Evolutionary conservation across 164 flowering plant species (phyloP).

Genomic region (Aristolochia fimbriata): DNA sequence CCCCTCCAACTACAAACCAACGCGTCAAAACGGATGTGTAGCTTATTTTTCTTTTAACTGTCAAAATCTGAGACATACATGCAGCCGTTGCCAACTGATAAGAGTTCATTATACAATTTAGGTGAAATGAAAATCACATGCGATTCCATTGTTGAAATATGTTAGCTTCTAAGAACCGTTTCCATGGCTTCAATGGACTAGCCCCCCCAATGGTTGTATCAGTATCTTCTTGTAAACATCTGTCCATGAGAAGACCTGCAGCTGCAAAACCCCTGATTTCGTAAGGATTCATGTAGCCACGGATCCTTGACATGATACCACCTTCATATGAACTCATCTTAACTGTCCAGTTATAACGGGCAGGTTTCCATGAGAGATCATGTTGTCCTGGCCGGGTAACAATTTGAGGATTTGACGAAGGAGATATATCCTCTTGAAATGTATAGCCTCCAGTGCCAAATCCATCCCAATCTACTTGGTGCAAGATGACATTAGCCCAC

Average conservation of each 20-base stretch:
- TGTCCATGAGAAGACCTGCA: constrained; percentile 47
- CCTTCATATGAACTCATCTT: constrained; percentile 30
- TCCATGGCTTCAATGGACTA: constrained; percentile 65
- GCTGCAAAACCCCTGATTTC: constrained; percentile 81
- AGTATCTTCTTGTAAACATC: constrained; percentile 9
- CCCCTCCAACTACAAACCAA: too few relatives aligned
- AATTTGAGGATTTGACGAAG: constrained; percentile 3
- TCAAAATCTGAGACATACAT: too few relatives aligned
- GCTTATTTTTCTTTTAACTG: too few relatives aligned
- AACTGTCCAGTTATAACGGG: constrained; percentile 16
- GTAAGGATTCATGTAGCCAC: constrained; percentile 42
- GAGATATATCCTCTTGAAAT: constrained; percentile 14
- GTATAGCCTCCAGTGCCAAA: constrained; percentile 46
- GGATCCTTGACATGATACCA: constrained; percentile 52
- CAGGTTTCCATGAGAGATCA: constrained; percentile 9
- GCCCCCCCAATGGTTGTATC: constrained; percentile 7
- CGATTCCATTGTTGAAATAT: constrained; percentile 24
- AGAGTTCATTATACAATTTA: too few relatives aligned
- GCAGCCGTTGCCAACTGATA: too few relatives aligned
- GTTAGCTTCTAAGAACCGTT: constrained; percentile 50
- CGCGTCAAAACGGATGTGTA: too few relatives aligned
- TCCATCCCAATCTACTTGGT: constrained; percentile 83
- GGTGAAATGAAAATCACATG: background rate
- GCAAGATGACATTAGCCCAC: constrained; percentile 44
- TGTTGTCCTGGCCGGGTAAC: constrained; percentile 7